These are phyloP conservation scores for Rhodotorula babjevae DNA, from an alignment of 768 basidiomycete genomes.

Conservation along the genomic window DNA sequence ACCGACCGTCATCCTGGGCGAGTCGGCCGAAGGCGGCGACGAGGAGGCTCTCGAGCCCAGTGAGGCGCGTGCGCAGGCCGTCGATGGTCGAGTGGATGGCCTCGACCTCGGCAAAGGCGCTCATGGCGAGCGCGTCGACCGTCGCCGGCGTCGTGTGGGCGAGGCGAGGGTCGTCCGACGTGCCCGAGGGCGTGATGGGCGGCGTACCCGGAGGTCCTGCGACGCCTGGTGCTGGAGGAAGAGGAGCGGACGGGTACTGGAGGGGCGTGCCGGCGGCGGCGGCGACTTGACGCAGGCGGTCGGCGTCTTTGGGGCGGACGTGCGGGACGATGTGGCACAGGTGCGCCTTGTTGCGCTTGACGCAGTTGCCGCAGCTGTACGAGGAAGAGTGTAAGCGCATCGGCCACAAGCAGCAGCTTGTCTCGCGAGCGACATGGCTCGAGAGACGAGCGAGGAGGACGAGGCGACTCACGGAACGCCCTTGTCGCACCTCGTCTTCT, in stretches of 20 bases:
- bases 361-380: conserved; percentile 2
- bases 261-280: background rate
- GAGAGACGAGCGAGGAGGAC: no score
- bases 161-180: background rate
- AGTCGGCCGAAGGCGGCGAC: background rate
- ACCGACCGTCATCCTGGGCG: background rate
- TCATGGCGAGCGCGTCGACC: background rate
- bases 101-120: conserved; percentile 2
- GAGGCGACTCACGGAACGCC: background rate
- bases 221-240: no score
- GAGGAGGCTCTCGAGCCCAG: conserved; percentile 2
- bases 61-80: background rate
- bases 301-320: conserved; percentile 17
- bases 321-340: conserved; percentile 18
- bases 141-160: background rate
- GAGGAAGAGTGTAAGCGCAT: no score
- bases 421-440: no score
- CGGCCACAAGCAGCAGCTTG: no score
- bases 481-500: conserved; percentile 20
- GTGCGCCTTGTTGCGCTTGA: conserved; percentile 16
- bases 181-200: no score
- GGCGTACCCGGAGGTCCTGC: no score
- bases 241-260: no score
- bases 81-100: background rate
- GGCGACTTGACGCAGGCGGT: background rate